Conservation (phyloP, 2,329 filamentous ascomycete species). For the Mariannaea sp. region DNA sequence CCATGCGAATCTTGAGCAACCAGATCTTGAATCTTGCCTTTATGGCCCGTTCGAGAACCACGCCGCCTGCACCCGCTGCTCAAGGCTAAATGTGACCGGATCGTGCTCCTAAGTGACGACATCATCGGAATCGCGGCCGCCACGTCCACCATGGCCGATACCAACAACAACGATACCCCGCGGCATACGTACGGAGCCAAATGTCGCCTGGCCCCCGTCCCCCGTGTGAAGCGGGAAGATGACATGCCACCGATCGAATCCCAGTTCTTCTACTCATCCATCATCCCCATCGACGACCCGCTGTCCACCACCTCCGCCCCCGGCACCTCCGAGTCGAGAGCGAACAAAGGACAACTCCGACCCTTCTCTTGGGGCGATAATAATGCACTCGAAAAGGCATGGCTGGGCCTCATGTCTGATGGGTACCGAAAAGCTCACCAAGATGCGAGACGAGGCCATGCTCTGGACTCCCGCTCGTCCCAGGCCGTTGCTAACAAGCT, state of each 20-base stretch:
- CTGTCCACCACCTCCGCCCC: constrained; percentile 68
- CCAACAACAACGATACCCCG: constrained; percentile 12
- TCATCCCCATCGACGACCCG: constrained; percentile 84
- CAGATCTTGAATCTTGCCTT: constrained; percentile 13
- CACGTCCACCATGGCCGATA: constrained; percentile 26
- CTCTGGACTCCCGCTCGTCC: constrained; percentile 2
- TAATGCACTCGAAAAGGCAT: constrained; percentile 76
- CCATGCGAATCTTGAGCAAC: background rate
- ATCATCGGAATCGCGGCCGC: background rate
- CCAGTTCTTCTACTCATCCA: constrained; percentile 86
- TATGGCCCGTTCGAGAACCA: constrained; percentile 28
- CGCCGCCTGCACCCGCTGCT: constrained; percentile 20
- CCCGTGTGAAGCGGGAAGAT: constrained; percentile 46
- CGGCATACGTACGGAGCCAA: constrained; percentile 63
- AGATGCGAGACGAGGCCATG: constrained; percentile 36
- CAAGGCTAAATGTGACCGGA: constrained; percentile 23
- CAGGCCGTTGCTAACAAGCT: constrained; percentile 26
- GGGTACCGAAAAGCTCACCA: constrained; percentile 55
- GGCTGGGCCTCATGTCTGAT: constrained; percentile 64
- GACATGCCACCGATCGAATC: constrained; percentile 64
- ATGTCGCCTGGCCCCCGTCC: constrained; percentile 60
- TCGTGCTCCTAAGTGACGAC: constrained; percentile 18
- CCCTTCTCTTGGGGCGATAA: constrained; percentile 84
- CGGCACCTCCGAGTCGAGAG: constrained; percentile 54
- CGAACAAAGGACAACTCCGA: constrained; percentile 66